Percentiles rank a stretch among this genome's conserved stretches.
Conservation (phyloP, 306 rosid genomes). For the Carpinus fangiana region DNA sequence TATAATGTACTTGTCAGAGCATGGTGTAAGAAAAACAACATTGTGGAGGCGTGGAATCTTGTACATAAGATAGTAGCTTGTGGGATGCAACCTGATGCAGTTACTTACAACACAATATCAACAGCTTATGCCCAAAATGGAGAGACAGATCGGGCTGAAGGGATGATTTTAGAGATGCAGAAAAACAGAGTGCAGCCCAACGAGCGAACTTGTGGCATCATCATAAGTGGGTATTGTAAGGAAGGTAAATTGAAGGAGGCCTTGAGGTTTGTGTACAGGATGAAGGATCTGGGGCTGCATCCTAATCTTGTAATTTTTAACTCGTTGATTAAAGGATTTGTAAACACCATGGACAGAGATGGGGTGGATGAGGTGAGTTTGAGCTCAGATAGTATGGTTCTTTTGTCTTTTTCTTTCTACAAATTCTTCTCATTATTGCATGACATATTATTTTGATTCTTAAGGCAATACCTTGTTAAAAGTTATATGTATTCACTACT, state of each 20-base stretch:
- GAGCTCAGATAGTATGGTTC: neutral
- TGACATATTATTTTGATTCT: neutral
- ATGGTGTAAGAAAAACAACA: slow-evolving; percentile 47
- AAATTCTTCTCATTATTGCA: slow-evolving; percentile 3
- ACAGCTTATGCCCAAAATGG: slow-evolving; percentile 63
- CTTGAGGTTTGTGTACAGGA: slow-evolving; percentile 50
- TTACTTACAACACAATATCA: slow-evolving; percentile 65
- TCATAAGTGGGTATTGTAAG: slow-evolving; percentile 64
- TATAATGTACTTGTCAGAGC: slow-evolving; percentile 66
- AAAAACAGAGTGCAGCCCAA: slow-evolving; percentile 53
- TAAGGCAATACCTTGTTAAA: neutral
- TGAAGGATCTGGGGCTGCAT: slow-evolving; percentile 54
- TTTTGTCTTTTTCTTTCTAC: slow-evolving; percentile 3
- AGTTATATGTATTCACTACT: neutral
- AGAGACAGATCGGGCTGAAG: slow-evolving; percentile 57
- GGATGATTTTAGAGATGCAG: slow-evolving; percentile 59
- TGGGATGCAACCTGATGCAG: slow-evolving; percentile 61
- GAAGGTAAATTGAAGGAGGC: slow-evolving; percentile 65
- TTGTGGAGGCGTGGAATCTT: slow-evolving; percentile 62
- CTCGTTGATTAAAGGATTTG: slow-evolving; percentile 63
- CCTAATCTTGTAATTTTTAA: slow-evolving; percentile 57
- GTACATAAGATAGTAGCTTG: slow-evolving; percentile 47
- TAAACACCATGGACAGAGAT: slow-evolving; percentile 60
- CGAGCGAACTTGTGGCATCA: slow-evolving; percentile 52
- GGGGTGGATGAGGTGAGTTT: slow-evolving; percentile 62